Evolutionary conservation across 2,329 filamentous ascomycete genomes (phyloP).

Genomic region (Endocalyx cinctus): DNA sequence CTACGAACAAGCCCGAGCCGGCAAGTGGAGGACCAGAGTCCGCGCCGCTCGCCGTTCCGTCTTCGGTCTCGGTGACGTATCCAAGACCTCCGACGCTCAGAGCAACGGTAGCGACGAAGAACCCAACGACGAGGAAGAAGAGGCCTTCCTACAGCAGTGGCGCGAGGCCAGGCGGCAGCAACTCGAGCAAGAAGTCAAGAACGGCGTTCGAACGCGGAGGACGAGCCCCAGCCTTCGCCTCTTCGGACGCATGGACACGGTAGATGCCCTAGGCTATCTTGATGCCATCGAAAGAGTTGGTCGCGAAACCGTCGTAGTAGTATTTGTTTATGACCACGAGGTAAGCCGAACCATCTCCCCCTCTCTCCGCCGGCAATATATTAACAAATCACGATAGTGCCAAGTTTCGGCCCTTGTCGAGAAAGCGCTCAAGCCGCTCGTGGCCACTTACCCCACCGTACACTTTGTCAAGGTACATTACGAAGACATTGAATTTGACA

Average conservation of each 20-base stretch:
- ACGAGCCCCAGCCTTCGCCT: constrained; percentile 72
- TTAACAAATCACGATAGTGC: constrained; percentile 51
- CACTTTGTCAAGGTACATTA: constrained; percentile 91
- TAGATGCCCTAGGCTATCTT: constrained; percentile 89
- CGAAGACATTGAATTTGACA: constrained; percentile 90
- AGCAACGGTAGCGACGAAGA: constrained; percentile 40
- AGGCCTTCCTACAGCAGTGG: constrained; percentile 80
- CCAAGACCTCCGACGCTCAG: constrained; percentile 23
- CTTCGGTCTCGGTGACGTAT: constrained; percentile 40
- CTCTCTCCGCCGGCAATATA: constrained; percentile 14
- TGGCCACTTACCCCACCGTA: constrained; percentile 63
- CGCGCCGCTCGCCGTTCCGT: constrained; percentile 51
- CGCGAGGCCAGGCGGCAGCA: constrained; percentile 74
- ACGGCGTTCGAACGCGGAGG: constrained; percentile 56
- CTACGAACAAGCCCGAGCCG: constrained; percentile 63
- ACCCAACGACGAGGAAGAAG: constrained; percentile 60
- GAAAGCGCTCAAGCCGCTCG: constrained; percentile 69
- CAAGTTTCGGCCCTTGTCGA: constrained; percentile 76
- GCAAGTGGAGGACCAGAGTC: constrained; percentile 49
- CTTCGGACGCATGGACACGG: constrained; percentile 75
- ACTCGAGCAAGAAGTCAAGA: constrained; percentile 59
- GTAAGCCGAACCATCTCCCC: constrained; percentile 41
- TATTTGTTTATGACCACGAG: constrained; percentile 86
- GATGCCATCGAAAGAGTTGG: constrained; percentile 91
- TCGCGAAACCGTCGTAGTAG: constrained; percentile 77